Evolutionary conservation across 345 rosid species (phyloP).

Genomic region (Salix purpurea): DNA sequence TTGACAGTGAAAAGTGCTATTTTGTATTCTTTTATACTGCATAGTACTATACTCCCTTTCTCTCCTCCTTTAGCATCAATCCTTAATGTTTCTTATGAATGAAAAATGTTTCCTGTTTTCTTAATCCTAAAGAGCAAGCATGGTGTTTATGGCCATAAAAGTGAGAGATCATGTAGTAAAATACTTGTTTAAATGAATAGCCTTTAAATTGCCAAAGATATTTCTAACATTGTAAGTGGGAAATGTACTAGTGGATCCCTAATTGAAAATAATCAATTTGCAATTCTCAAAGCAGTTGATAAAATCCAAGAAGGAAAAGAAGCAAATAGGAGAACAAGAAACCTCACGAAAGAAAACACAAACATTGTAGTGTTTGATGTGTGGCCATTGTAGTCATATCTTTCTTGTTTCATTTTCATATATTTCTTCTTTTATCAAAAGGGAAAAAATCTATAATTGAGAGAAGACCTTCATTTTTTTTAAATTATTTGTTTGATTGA

Average conservation of each 20-base stretch:
- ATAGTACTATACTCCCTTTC: neutral
- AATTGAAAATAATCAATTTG: neutral
- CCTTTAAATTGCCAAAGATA: neutral
- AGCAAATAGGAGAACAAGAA: neutral
- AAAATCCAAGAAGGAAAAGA: neutral
- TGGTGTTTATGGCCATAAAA: neutral
- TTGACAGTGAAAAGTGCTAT: neutral
- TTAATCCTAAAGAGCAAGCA: neutral
- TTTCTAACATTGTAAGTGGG: neutral
- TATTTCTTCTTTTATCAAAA: neutral
- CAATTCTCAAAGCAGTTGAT: neutral
- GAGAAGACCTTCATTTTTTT: neutral
- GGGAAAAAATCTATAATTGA: neutral
- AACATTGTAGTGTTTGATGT: neutral
- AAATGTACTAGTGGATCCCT: neutral
- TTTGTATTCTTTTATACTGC: neutral
- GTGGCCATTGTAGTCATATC: neutral
- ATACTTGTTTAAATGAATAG: neutral
- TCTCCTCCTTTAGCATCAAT: neutral
- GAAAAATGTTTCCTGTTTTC: neutral
- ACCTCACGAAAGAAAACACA: neutral
- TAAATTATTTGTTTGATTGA: neutral
- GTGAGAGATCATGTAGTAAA: neutral
- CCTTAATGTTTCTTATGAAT: neutral
- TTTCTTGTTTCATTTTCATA: neutral